Percentiles rank a stretch among this genome's conserved stretches.
These are phyloP conservation scores for Pholiota microspora DNA, from an alignment of 768 basidiomycete species.

Conservation along the genomic window DNA sequence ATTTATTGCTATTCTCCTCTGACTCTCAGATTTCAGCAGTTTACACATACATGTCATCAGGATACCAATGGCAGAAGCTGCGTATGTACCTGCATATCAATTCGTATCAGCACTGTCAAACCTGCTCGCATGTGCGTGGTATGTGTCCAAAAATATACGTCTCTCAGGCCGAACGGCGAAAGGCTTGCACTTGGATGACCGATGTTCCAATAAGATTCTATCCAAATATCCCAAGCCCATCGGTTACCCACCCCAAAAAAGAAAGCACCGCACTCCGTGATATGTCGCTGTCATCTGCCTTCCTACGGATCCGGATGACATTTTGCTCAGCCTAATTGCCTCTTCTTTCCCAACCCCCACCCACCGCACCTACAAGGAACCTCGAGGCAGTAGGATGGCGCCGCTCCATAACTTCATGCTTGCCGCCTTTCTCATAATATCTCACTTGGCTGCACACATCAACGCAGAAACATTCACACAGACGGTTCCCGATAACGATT, in stretches of 20 bases:
- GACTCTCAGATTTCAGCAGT: too few species aligned
- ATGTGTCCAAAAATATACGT: constrained; percentile 1
- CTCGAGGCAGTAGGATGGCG: constrained; percentile 5
- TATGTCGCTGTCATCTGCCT: not conserved
- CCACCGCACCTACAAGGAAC: constrained; percentile 1
- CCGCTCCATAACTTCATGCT: constrained; percentile 6
- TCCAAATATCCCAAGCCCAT: constrained; percentile 2
- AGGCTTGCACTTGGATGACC: not conserved
- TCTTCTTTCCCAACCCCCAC: not conserved
- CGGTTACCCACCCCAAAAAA: constrained; percentile 8
- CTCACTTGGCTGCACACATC: constrained; percentile 10
- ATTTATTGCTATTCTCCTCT: too few species aligned
- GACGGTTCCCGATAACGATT: constrained; percentile 11
- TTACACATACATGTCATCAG: too few species aligned
- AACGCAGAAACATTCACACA: constrained; percentile 10
- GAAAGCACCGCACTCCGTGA: constrained; percentile 3
- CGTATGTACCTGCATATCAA: not conserved
- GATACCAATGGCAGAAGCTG: too few species aligned
- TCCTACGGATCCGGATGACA: constrained; percentile 5
- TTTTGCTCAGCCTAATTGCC: constrained; percentile 2
- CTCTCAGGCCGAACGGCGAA: not conserved
- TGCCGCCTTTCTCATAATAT: constrained; percentile 14
- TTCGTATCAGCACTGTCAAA: not conserved
- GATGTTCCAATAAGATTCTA: not conserved
- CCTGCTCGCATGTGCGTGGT: not conserved